Percentiles rank a stretch among this genome's conserved stretches.
Evolutionary conservation across 2,329 filamentous ascomycete species (phyloP).

Genomic region (Colletotrichum shisoi): DNA sequence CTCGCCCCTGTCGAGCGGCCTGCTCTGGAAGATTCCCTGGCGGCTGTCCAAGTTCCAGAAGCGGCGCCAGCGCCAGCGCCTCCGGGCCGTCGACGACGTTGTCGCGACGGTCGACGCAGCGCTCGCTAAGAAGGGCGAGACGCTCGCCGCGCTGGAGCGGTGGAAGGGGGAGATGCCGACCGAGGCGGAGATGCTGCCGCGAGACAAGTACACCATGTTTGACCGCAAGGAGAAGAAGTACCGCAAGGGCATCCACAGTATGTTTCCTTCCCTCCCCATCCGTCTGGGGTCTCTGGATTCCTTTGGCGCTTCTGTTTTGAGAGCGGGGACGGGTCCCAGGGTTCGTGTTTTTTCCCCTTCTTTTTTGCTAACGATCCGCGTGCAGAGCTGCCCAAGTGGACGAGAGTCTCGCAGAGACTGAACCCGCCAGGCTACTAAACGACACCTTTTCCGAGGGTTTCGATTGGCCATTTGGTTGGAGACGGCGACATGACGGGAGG

Average conservation of each 20-base stretch:
- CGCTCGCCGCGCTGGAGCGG: conserved; percentile 78
- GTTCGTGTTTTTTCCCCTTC: neutral
- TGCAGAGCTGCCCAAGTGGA: conserved; percentile 88
- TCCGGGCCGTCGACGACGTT: conserved; percentile 86
- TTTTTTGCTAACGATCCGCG: conserved; percentile 29
- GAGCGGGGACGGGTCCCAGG: neutral
- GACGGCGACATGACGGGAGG: too few relatives aligned
- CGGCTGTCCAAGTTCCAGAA: conserved; percentile 92
- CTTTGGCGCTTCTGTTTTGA: neutral
- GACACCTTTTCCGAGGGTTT: neutral
- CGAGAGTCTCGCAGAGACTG: conserved; percentile 88
- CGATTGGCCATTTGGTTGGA: neutral
- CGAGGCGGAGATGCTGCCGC: conserved; percentile 93
- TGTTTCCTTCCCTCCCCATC: conserved; percentile 50
- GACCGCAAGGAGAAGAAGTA: conserved; percentile 96
- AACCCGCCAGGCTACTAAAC: conserved; percentile 91
- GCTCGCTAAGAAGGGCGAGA: conserved; percentile 74
- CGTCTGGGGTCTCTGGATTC: conserved; percentile 6
- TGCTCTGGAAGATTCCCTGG: conserved; percentile 98
- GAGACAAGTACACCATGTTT: conserved; percentile 98
- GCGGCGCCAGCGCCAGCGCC: conserved; percentile 80
- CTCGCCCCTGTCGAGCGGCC: conserved; percentile 76
- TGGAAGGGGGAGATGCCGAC: conserved; percentile 98
- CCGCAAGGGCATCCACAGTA: conserved; percentile 97
- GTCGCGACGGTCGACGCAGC: conserved; percentile 83